These are phyloP conservation scores for Coemansia sp. DNA, from an alignment of 192 early-diverging fungal genomes.

Conservation along the genomic window DNA sequence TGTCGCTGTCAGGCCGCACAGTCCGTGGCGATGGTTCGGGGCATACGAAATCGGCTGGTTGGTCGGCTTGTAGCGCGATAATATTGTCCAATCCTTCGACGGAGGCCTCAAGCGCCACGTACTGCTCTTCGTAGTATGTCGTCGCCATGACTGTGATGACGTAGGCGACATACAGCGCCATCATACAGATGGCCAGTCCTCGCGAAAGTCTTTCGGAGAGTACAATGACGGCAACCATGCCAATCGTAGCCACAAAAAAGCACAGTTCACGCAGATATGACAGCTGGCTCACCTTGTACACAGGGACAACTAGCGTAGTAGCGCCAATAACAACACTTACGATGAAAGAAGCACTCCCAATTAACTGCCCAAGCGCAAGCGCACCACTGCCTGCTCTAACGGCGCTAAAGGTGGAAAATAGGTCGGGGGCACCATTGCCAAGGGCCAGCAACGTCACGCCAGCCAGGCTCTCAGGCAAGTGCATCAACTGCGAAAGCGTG, in stretches of 20 bases:
- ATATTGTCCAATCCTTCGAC: not conserved
- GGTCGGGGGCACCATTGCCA: conserved; percentile 92
- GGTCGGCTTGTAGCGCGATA: not conserved
- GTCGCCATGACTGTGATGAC: conserved; percentile 50
- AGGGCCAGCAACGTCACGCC: conserved; percentile 80
- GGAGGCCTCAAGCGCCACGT: conserved; percentile 7
- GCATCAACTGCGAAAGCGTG: conserved; percentile 72
- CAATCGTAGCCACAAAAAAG: conserved; percentile 64
- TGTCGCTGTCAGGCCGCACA: not conserved
- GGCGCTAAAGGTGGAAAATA: conserved; percentile 88
- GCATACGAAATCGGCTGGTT: not conserved
- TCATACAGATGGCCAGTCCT: conserved; percentile 42
- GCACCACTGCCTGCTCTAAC: conserved; percentile 71
- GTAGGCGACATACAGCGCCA: conserved; percentile 49
- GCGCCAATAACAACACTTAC: conserved; percentile 81
- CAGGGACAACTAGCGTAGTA: conserved; percentile 77
- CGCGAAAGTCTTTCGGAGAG: conserved; percentile 32
- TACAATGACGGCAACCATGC: conserved; percentile 37
- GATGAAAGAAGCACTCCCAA: conserved; percentile 86
- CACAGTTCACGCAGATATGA: conserved; percentile 81
- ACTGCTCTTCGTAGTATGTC: conserved; percentile 48
- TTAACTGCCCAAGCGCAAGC: conserved; percentile 89
- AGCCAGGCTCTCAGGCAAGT: conserved; percentile 83
- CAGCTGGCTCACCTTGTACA: conserved; percentile 64
- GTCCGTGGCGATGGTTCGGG: not conserved